phyloP scores from a whole-genome alignment of 805 yeast genomes.

The Blastobotrys terrestris region DNA sequence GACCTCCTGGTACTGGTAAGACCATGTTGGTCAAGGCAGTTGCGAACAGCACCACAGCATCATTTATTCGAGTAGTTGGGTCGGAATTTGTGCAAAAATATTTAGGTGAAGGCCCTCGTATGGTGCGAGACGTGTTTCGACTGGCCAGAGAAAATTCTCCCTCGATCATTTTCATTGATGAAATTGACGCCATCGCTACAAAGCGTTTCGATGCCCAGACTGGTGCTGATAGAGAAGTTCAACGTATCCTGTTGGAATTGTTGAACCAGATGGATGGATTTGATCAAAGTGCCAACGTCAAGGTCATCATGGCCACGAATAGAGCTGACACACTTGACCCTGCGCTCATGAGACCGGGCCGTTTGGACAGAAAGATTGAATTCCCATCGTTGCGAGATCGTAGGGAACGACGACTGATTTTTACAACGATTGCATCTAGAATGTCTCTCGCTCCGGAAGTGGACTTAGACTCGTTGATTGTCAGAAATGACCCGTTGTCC shows the following conservation, averaged over 20 bases:
- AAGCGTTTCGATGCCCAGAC: conserved; percentile 99
- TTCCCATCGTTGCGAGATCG: conserved; percentile 95
- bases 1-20: conserved; percentile 99
- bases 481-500: conserved; percentile 93
- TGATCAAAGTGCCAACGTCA: conserved; percentile 90
- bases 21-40: conserved; percentile 99
- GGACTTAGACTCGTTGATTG: conserved; percentile 88
- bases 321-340: conserved; percentile 99
- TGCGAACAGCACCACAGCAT: conserved; percentile 92
- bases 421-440: conserved; percentile 90
- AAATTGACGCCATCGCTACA: conserved; percentile 98
- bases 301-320: conserved; percentile 98
- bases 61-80: conserved; percentile 94
- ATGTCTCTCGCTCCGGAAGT: conserved; percentile 98
- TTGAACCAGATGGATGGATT: conserved; percentile 99
- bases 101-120: conserved; percentile 98
- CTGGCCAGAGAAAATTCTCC: conserved; percentile 97
- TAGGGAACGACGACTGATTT: conserved; percentile 94
- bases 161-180: conserved; percentile 94
- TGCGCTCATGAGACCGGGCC: conserved; percentile 95
- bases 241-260: conserved; percentile 94
- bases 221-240: conserved; percentile 98
- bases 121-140: conserved; percentile 98
- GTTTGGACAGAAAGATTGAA: conserved; percentile 96
- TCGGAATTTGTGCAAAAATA: conserved; percentile 98